phyloP scores from a whole-genome alignment of 2,329 filamentous ascomycete species.

The Colletotrichum sp. region DNA sequence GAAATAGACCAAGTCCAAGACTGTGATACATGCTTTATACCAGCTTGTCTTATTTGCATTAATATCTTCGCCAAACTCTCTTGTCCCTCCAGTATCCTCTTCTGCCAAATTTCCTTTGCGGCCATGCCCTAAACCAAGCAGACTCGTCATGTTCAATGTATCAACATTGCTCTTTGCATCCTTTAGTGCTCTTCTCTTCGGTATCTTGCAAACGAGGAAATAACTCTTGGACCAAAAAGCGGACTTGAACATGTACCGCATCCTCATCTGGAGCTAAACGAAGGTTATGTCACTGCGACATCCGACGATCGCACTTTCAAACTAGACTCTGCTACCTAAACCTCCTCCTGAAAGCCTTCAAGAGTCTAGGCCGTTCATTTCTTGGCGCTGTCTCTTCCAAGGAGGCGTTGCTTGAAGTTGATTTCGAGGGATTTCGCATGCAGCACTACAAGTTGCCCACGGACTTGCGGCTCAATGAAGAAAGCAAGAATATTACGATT shows the following conservation, averaged over 20 bases:
- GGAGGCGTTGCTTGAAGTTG: background rate
- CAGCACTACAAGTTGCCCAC: background rate
- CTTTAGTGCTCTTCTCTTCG: accelerated
- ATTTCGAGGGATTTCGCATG: background rate
- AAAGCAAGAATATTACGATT: background rate
- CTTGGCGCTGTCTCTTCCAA: background rate
- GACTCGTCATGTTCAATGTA: too few relatives aligned
- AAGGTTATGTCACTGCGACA: background rate
- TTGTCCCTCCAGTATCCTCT: accelerated
- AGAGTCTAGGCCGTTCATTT: background rate
- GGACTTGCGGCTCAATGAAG: background rate
- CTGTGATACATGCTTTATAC: accelerated
- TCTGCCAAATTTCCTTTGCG: too few relatives aligned
- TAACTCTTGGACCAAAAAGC: background rate
- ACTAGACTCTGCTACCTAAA: background rate
- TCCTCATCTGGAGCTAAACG: background rate
- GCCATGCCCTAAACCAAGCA: too few relatives aligned
- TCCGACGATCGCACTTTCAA: background rate
- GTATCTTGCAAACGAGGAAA: background rate
- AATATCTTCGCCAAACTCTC: accelerated
- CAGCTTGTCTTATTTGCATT: too few relatives aligned
- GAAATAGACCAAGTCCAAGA: accelerated
- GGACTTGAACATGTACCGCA: background rate
- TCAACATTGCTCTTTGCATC: too few relatives aligned
- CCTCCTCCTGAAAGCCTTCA: accelerated